Evolutionary conservation across 2,329 filamentous ascomycete species (phyloP), one percentile per base, ranked within the genome.

Genomic region (Arthrobotrys conoides): DNA sequence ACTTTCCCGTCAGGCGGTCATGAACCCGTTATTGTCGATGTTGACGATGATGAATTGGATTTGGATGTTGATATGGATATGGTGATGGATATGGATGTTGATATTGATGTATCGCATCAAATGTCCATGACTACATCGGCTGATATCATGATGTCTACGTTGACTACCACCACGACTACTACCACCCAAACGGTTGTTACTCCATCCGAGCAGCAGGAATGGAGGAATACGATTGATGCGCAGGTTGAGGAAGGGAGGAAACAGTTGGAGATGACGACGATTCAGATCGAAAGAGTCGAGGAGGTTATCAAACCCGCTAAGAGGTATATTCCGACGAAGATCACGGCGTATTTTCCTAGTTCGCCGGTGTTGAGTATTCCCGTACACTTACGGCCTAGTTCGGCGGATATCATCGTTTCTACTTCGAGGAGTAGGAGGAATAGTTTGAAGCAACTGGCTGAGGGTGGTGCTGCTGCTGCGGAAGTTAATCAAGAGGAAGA

Each of bases 251-350:
- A 78, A 57, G 57, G 75, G 3, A 64, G 53, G n/a, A 61, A 64
- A 33, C 75, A 78, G 36, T 48, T 78, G 46, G 75, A 78, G 75
- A 59, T 78, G 27, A 78, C 68, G 3, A 78, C 75, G 14, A 51
- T 70, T 16, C 57, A 69, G 59, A 76, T 76, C 20, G 51, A 65
- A 18, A 51, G 63, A 8, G 63, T 78, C 27, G 75, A 78, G 48
- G 75, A 78, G 24, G 75, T 78, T 16, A 78, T 78, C 64, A 78
- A 78, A 63, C 75, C 75, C 8, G 75, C 63, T 4, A 78, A 71
- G 48, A 44, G 75, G 22, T 78, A 68, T 22, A 78, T 78, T 44
- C 75, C 75, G 27, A 78, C 75, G 8, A 78, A 72, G 68, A 78
- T 78, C 55, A 78, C 75, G 4, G 68, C 75, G 5, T 78, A 78